Evolutionary conservation across 1,139 yeast genomes (phyloP), one percentile per base, ranked within the genome.

Genomic region (Tardiomyces depauwii): DNA sequence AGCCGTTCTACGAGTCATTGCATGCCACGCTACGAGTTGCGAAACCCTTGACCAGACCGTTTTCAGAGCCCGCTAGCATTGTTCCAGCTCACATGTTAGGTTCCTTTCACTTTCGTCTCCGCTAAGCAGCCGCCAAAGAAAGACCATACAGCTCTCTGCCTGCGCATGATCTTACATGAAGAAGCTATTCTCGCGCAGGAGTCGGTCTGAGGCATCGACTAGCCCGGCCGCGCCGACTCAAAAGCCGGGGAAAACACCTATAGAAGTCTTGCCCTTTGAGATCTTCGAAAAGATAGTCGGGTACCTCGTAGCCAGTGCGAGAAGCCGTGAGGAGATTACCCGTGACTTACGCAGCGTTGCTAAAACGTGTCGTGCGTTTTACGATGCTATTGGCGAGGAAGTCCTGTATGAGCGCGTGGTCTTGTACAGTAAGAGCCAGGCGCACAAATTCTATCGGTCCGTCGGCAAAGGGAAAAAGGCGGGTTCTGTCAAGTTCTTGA

Each of bases 381-480:
- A 36, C 21, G 19, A 16, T 36, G 39, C n/a, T 2, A 14, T 36
- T 10, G 19, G 19, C 19, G n/a, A 36, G 11, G 39, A 36, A 13
- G 11, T 14, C 21, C 39, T 36, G 6, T 36, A 36, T 12, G 19
- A 36, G 13, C 18, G 19, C 18, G 19, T 12, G 10, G 39, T 14
- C 3, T 13, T 36, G 11, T 16, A 18, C 12, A n/a, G 21, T 10
- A 36, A 36, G n/a, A n/a, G 19, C 56, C 39, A 36, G 12, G 19
- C 19, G 18, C 18, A 5, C 11, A 36, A 36, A 19, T 36, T 36
- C 11, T 30, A 30, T 30, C 36, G 36, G 5, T 12, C 36, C 5
- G 16, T 30, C 10, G n/a, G 36, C 36, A 30, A 30, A 10, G 36
- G 36, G 10, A 12, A 14, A 12, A 30, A 30, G 10, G 36, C 36